Conservation (phyloP, 2,329 filamentous ascomycete species). For the Beauveria scarabaeidicola region DNA sequence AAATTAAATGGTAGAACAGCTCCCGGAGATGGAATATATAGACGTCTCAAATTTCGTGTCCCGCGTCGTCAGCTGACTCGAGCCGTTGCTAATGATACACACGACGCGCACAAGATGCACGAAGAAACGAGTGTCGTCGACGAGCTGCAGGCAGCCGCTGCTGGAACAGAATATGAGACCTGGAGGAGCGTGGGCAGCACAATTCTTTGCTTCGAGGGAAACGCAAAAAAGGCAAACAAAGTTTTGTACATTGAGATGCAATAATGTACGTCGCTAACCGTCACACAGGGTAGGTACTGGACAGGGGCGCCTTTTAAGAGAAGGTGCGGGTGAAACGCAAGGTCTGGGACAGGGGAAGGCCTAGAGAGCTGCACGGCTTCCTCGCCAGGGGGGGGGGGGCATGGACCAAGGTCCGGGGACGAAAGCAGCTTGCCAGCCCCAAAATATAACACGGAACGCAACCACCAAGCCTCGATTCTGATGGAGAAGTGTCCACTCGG, state of each 20-base stretch:
- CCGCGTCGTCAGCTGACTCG: not conserved
- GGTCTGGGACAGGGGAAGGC: not conserved
- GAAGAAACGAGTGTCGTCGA: not conserved
- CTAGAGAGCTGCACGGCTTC: not conserved
- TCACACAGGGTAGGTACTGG: not conserved
- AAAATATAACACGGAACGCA: not conserved
- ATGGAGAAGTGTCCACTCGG: slow-evolving; percentile 1
- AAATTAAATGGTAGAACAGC: not conserved
- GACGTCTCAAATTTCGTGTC: not conserved
- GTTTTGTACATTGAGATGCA: not conserved
- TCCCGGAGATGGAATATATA: not conserved
- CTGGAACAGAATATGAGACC: not conserved
- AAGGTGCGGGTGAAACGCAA: slow-evolving; percentile 3
- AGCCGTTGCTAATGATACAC: not conserved
- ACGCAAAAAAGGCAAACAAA: not conserved
- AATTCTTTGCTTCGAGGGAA: not conserved
- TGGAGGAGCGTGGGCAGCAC: not conserved
- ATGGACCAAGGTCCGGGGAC: not conserved
- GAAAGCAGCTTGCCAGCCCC: not conserved
- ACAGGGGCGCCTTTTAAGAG: slow-evolving; percentile 4
- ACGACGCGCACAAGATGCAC: not conserved
- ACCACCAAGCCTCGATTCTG: not conserved
- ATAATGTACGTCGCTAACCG: not conserved
- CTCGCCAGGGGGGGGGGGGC: not conserved
- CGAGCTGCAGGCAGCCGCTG: not conserved